Evolutionary conservation across 768 basidiomycete species (phyloP), one percentile per base, ranked within the genome.

Genomic region (Russula vinacea): DNA sequence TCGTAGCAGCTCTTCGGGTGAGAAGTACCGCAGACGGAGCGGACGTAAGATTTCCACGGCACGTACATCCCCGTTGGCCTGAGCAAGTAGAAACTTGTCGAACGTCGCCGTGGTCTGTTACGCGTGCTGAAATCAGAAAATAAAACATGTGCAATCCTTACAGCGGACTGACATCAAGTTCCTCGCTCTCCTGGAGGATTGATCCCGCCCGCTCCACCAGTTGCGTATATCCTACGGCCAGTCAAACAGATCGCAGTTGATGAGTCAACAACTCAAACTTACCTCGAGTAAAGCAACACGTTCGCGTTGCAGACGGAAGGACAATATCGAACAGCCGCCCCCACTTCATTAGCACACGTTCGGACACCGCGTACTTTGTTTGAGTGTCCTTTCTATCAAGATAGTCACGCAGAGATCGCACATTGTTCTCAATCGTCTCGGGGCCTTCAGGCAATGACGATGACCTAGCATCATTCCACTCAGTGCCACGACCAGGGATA

Each of bases 201-300:
- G 90, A 92, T 6, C 90, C 91, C 5, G 88, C 75, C 26, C 91
- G 80, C 75, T 92, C 89, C 3, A 90, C 89, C 13, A 92, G 78
- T 61, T 82, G 86, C 0, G 88, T 87, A 69, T 92, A 92, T 3
- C 88, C 89, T 89, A 60, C 6, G n/a, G 56, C 7, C 49, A 24
- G 24, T 60, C 61, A 65, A 56, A 52, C 33, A 40, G 11, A 35
- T 37, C 32, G 22, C 16, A 51, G 22, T 3, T 42, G 24, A 5
- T 37, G 3, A 24, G 8, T 32, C 42, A 32, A 56, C 22, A 32
- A 35, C 52, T 39, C 29, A 14, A n/a, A 60, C 66, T 13, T 67
- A 89, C 90, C 89, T 75, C 90, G 76, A 19, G 90, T 92, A 71
- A 93, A 92, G 72, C 91, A 93, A 68, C 91, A 92, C 1, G 84